Base-by-base conservation (phyloP, 345 rosid genomes). In the Alliaria petiolata region DNA sequence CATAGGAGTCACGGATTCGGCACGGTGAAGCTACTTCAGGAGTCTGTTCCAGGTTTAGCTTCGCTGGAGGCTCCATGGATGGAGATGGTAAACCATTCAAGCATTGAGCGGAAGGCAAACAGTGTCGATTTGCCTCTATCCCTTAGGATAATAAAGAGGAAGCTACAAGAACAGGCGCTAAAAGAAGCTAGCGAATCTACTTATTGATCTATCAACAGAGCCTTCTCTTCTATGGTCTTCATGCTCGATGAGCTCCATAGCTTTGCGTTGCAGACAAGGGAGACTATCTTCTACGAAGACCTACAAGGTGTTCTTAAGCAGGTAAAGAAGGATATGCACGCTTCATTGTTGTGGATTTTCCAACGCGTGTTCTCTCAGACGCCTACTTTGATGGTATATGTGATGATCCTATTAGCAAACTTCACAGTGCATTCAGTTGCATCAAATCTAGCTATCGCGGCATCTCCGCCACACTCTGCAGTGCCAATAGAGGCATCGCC, bases 381-480 rank as follows among this genome's bases (percentile, higher is more conserved):
- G 0, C 96, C 98, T 1, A 82, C 82, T 42, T 82, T 93, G 38
- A 90, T 90, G 96, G 84, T 90, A 7, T 75, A 81, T 62, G 82
- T 90, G 13, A 90, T 93, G 90, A 61, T 90, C 31, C 79, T 93
- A 10, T 40, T 89, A 34, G 91, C 96, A 0, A 90, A 87, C 67
- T 89, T 81, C 77, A 81, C 83, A 0, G 83, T 86, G 6, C 83
- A 84, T 71, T 93, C 97, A 13, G 79, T 87, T 88, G 74, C 54
- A 16, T 70, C 72, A 13, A 66, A 81, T 11, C 13, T 70, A 8
- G 74, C 53, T 40, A 5, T 63, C 35, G 75, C 62, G 4, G 54
- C 54, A 35, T 42, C 70, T 13, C 46, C 73, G 9, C 44, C 62
- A 30, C 10, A 6, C 30, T 15, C 57, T 38, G 65, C 0, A 46